Conservation (phyloP, 1,284 basidiomycete species). For the Phenoliferia sp. region DNA sequence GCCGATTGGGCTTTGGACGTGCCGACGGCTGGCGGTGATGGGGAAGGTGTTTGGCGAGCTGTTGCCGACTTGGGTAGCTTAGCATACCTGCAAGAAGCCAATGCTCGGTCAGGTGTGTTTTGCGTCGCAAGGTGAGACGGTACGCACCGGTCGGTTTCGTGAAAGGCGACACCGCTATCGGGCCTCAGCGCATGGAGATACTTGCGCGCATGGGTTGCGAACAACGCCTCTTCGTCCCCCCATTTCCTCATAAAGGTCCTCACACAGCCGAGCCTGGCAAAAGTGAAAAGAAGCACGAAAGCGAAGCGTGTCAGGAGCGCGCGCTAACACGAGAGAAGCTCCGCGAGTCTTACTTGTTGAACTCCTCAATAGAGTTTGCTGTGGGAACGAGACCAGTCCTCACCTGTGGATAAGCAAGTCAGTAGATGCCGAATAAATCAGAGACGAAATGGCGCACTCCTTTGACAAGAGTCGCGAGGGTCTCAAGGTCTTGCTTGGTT, state of each 20-base stretch:
- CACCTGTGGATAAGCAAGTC: background rate
- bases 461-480: constrained; percentile 4
- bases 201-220: constrained; percentile 67
- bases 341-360: background rate
- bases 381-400: background rate
- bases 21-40: background rate
- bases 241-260: constrained; percentile 10
- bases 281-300: background rate
- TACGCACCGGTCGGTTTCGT: constrained; percentile 66
- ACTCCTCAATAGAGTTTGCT: background rate
- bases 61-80: background rate
- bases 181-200: constrained; percentile 79
- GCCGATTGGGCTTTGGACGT: constrained; percentile 7
- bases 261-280: constrained; percentile 11
- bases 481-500: constrained; percentile 8
- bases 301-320: background rate
- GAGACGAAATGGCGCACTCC: constrained; percentile 9
- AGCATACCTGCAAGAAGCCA: background rate
- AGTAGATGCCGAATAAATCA: too few relatives aligned
- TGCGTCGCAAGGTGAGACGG: too few relatives aligned
- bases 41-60: background rate
- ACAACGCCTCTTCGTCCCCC: constrained; percentile 13
- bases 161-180: constrained; percentile 74
- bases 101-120: background rate
- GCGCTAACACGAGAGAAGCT: constrained; percentile 1